Conservation (phyloP, 768 basidiomycete genomes). For the Mycena albidolilacea region DNA sequence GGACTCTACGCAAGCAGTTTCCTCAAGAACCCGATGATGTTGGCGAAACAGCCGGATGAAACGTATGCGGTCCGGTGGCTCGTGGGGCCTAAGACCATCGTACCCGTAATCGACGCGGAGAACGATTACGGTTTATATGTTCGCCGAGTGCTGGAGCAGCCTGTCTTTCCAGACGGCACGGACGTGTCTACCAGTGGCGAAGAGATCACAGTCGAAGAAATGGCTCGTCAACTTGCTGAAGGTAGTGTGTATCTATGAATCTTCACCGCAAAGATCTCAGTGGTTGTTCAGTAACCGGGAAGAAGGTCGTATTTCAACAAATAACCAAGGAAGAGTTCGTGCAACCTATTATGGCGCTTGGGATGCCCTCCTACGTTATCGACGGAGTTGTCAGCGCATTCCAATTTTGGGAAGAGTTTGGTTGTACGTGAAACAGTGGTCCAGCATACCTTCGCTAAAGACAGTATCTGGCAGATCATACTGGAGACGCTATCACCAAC, state of each 20-base stretch:
- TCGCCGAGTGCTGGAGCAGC: neutral
- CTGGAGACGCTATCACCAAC: neutral
- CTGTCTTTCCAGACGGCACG: neutral
- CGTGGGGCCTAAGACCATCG: neutral
- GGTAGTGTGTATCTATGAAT: neutral
- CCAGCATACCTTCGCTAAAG: neutral
- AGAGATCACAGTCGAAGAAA: neutral
- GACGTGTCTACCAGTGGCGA: neutral
- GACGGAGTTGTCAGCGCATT: neutral
- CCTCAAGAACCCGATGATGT: neutral
- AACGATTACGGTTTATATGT: constrained; percentile 3
- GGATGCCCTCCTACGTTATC: neutral
- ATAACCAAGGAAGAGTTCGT: constrained; percentile 1
- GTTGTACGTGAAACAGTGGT: neutral
- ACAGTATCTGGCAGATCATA: constrained; percentile 13
- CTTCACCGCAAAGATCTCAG: neutral
- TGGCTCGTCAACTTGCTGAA: constrained; percentile 10
- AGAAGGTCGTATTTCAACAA: constrained; percentile 18
- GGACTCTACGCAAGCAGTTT: neutral
- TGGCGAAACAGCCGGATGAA: neutral
- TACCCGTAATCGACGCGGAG: neutral
- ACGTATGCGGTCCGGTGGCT: neutral
- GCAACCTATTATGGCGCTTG: neutral
- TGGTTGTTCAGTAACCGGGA: constrained; percentile 11
- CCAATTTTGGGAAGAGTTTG: constrained; percentile 13